Evolutionary conservation across 345 rosid species (phyloP), one percentile per base, ranked within the genome.

Genomic region (Linum trigynum): DNA sequence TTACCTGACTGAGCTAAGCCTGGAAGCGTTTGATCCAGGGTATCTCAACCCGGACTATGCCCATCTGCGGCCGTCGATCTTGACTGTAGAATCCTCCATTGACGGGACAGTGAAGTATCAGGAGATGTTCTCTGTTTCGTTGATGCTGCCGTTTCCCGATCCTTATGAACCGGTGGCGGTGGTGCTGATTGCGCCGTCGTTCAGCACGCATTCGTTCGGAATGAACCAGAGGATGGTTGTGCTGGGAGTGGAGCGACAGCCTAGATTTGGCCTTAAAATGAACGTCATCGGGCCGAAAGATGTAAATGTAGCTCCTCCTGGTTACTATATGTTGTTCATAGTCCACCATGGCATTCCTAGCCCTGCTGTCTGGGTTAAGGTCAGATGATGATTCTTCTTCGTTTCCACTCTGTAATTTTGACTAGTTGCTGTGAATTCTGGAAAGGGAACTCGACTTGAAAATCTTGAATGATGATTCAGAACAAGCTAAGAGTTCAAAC

Each of bases 1-100:
- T 1, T 86, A 84, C 73, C 89, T 85, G 56, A 89, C 96, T 3
- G 89, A 87, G 39, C 76, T 92, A 67, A 87, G 96, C 69, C 78
- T 92, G 61, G 92, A 89, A 79, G 95, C 96, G 1, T 87, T 78
- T 69, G 62, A 67, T 71, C 98, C 92, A 50, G 85, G 73, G 5
- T 92, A 89, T 75, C 70, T 92, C 39, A 78, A 80, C 62, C 71
- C 79, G 3, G 67, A 72, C 32, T 62, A 65, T 71, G 72, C 67
- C n/a, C 36, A 68, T 7, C 15, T 83, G 12, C 79, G 88, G 40
- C 91, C 96, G 7, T 80, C 92, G 50, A 74, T 89, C 32, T 61
- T 84, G 56, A 67, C 89, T 5, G 75, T 86, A 37, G 91, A 86
- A 67, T 35, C 78, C 5, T 38, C 79, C 7, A 66, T 65, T 38